phyloP scores from a whole-genome alignment of 345 rosid genomes.

The Eutrema japonicum region DNA sequence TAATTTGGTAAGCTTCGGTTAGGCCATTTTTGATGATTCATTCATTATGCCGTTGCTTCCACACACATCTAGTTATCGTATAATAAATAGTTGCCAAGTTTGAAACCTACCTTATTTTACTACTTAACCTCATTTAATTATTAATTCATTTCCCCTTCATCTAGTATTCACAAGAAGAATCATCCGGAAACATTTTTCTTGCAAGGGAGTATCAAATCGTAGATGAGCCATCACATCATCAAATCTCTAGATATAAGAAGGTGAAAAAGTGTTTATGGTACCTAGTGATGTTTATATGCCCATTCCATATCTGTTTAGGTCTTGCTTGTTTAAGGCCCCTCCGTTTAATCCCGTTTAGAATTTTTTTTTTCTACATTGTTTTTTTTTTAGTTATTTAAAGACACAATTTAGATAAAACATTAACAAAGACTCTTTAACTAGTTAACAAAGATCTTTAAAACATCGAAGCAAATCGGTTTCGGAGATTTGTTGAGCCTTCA shows the following conservation, averaged over 20 bases:
- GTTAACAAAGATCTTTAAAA: too few species aligned
- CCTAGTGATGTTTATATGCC: too few species aligned
- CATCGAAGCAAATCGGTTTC: too few species aligned
- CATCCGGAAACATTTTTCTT: slow-evolving; percentile 16
- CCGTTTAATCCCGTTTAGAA: too few species aligned
- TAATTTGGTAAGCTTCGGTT: slow-evolving; percentile 31
- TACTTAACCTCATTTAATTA: background rate
- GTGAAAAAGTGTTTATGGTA: background rate
- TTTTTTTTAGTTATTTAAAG: too few species aligned
- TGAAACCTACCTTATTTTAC: slow-evolving; percentile 6
- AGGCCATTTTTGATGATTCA: slow-evolving; percentile 36
- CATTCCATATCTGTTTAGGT: too few species aligned
- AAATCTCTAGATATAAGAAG: slow-evolving; percentile 2
- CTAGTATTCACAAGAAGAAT: background rate
- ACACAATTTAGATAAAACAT: too few species aligned
- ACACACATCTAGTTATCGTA: slow-evolving; percentile 34
- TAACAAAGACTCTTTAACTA: too few species aligned
- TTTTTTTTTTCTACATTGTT: too few species aligned
- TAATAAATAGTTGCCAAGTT: background rate
- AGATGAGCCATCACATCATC: slow-evolving; percentile 17
- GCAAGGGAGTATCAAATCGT: slow-evolving; percentile 14
- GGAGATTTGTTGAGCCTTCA: too few species aligned
- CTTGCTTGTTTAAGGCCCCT: too few species aligned
- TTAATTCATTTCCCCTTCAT: background rate
- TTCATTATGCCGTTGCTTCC: slow-evolving; percentile 36